A percentile compares a stretch with the other conserved stretches of the same genome.
Evolutionary conservation across 768 basidiomycete species (phyloP).

Genomic region (Pulveroboletus sp.): DNA sequence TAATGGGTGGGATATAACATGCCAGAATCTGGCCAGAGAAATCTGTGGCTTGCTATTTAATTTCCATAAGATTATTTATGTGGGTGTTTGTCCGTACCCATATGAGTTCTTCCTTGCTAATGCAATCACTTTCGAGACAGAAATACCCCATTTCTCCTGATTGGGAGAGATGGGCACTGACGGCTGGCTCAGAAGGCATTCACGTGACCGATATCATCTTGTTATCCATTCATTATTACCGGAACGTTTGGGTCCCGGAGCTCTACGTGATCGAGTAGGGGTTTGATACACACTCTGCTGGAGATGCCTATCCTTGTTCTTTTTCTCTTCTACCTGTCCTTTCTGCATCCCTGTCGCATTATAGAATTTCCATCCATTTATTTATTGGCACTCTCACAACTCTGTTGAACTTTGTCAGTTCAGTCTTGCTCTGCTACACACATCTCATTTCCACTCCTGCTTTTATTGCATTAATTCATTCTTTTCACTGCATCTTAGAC

Average conservation of each 20-base stretch:
- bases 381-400: neutral
- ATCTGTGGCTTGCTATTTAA: conserved; percentile 10
- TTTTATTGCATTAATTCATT: neutral
- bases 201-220: conserved; percentile 14
- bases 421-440: neutral
- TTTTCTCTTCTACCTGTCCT: neutral
- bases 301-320: neutral
- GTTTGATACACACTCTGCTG: neutral
- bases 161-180: conserved; percentile 19
- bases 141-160: conserved; percentile 7
- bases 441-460: neutral
- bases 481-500: neutral
- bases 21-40: conserved; percentile 18
- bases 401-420: neutral
- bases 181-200: conserved; percentile 13
- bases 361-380: neutral
- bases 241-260: conserved; percentile 27
- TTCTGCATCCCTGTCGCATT: neutral
- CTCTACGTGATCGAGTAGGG: conserved; percentile 25
- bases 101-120: neutral
- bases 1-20: conserved; percentile 11
- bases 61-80: conserved; percentile 3
- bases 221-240: conserved; percentile 25
- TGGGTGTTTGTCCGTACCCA: neutral
- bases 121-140: neutral